Evolutionary conservation across 768 basidiomycete species (phyloP), one percentile per base, ranked within the genome.

Genomic region (Mycena galericulata): DNA sequence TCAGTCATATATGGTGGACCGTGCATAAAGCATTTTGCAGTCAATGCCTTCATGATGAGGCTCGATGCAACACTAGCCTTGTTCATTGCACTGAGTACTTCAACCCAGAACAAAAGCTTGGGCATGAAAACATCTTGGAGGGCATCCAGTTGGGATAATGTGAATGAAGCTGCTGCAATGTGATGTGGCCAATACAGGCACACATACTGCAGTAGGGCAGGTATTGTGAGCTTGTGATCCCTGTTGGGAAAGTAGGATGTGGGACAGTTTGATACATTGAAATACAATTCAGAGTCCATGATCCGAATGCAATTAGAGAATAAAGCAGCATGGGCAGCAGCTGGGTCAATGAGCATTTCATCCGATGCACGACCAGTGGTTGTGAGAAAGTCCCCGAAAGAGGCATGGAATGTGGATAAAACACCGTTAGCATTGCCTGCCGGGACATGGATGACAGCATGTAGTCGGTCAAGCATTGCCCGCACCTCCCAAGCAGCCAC

Each of bases 351-450:
- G 51, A 53, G 32, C 32, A 36, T 51, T 51, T 51, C 49, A n/a
- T n/a, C n/a, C n/a, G n/a, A n/a, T n/a, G n/a, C n/a, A n/a, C n/a
- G n/a, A n/a, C n/a, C n/a, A n/a, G 30, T 49, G 50, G 50, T 51
- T 34, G 51, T 53, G 51, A 53, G 51, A n/a, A 53, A 53, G 51
- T 53, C 51, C 51, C 51, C 22, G n/a, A 53, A 53, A 53, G 51
- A 53, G 51, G 51, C 32, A 36, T 53, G 51, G 32, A 53, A 53
- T 34, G 22, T 53, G 32, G 51, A 53, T 53, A 53, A 36, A 53
- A 53, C 32, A 53, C 51, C 51, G 4, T 36, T 6, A 12, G 34
- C 9, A 12, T 53, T n/a, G 17, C 18, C 29, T 36, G 6, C 20
- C 14, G 51, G 51, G 51, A 53, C 51, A 36, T 53, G 32, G 51